Base-by-base conservation (phyloP, 2,329 filamentous ascomycete species). In the Conoideocrella luteorostrata region DNA sequence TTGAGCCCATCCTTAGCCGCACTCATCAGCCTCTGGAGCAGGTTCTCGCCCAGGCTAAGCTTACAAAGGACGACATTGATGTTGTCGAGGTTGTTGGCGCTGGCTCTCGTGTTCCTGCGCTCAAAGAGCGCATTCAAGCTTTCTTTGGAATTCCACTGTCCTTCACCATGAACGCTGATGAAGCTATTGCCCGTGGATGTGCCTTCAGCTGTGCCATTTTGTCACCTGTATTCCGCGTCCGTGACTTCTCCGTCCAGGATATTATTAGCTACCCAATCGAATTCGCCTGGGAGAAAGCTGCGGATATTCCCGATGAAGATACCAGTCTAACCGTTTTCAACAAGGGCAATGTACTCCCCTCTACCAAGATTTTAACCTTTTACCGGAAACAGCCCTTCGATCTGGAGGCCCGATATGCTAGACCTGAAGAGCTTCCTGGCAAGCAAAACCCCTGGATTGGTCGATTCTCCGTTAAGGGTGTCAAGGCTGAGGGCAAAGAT, bases 291-390 rank as follows among this genome's bases (percentile, higher is more conserved):
- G 93, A 98, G 75, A 95, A 97, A 77, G 94, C 91, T 21, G 82
- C 89, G 47, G 93, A 98, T 60, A 98, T 98, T 56, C 93, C 93
- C 21, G 93, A 98, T 58, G 93, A 98, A 75, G 93, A 97, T 66
- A 97, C 93, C 44, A 94, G 84, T 72, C 75, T 98, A 56, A 95
- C 88, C 28, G 93, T 98, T 60, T 98, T 98, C 72, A 94, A 93
- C 79, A 89, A 86, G 68, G 91, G 91, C 66, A 96, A 96, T 62
- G 82, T 95, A 51, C 84, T 98, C 76, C 93, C 93, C 43, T 97
- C 91, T 5, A 98, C 93, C 52, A 98, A 98, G 79, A 97, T 98
- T 54, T 82, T 98, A 43, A 98, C 93, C 30, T 98, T 98, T 74
- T 98, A 97, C 78, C 85, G 93, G 56, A 97, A 97, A 75, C 88